Base-by-base conservation (phyloP, 2,329 filamentous ascomycete species). In the Acrocalymma vagum region DNA sequence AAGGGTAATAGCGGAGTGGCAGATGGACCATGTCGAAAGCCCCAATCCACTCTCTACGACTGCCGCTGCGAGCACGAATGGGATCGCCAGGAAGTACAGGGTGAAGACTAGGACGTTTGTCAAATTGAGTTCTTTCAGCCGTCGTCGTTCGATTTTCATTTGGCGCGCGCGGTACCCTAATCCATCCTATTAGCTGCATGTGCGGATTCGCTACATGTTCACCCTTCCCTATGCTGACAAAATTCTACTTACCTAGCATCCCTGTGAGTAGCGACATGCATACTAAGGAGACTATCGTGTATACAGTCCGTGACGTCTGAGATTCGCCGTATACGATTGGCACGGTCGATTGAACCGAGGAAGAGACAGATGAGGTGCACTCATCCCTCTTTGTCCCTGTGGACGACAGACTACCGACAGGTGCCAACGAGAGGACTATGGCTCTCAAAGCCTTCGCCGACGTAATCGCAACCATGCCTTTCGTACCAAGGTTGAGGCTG, bases 21-120 rank as follows among this genome's bases (percentile, higher is more conserved):
- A 75, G 11, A 53, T 43, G 3, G 26, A 22, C 2, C 38, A 11
- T 5, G 63, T 50, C 2, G 42, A 42, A 1, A 72, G 41, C 6
- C 63, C 62, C 3, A 72, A 45, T 1, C 65, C 67, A 23, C 43
- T 59, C 15, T 68, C 53, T 1, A 71, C 40, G 11, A 72, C 37
- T 1, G 67, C 59, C n/a, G 64, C 55, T 2, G 66, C 53, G 17
- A 62, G 27, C 14, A 71, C 56, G 33, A 72, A 74, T 1, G 42
- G 42, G 26, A 72, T 62, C 14, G 65, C 64, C 16, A 67, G 39
- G 11, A 67, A 21, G 48, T 70, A 72, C 2, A 71, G 60, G 4
- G 61, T 17, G 13, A 67, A 51, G 18, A 73, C 58, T 7, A 74
- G 45, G 2, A 63, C 17, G 3, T 67, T 63, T 5, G 50, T 44